phyloP scores from a whole-genome alignment of 495 filamentous ascomycete genomes.

The Penicillium chermesinum region DNA sequence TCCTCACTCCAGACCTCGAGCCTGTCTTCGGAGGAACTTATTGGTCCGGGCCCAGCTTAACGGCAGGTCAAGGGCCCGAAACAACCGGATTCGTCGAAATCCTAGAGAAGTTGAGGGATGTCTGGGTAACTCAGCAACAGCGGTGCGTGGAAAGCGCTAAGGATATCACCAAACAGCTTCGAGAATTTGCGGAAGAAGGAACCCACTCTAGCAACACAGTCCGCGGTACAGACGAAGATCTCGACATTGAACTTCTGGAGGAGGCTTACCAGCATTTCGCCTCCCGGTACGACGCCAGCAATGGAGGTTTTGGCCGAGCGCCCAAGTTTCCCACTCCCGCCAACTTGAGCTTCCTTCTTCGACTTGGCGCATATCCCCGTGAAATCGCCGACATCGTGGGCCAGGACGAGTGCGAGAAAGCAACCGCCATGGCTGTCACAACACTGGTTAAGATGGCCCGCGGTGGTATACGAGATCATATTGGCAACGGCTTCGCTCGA shows the following conservation, averaged over 20 bases:
- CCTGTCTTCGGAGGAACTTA: conserved; percentile 97
- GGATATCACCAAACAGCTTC: conserved; percentile 72
- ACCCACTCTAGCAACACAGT: conserved; percentile 54
- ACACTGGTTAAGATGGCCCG: conserved; percentile 79
- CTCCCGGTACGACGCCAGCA: conserved; percentile 67
- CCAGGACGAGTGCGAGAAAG: conserved; percentile 66
- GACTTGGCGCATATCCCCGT: conserved; percentile 64
- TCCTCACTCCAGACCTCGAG: conserved; percentile 86
- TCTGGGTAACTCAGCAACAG: conserved; percentile 81
- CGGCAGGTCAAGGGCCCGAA: conserved; percentile 43
- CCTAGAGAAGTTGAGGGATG: conserved; percentile 68
- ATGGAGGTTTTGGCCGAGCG: conserved; percentile 69
- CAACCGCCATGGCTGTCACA: conserved; percentile 72
- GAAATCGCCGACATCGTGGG: conserved; percentile 83
- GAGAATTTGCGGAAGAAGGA: conserved; percentile 83
- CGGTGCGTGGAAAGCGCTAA: conserved; percentile 75
- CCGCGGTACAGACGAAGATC: conserved; percentile 54
- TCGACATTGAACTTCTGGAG: conserved; percentile 88
- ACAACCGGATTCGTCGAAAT: conserved; percentile 74
- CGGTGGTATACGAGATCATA: conserved; percentile 87
- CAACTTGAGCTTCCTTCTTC: conserved; percentile 77
- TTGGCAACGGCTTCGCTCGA: conserved; percentile 84
- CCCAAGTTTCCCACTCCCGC: conserved; percentile 91
- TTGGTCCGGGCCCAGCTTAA: conserved; percentile 75
- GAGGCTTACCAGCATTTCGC: conserved; percentile 80